Evolutionary conservation across 768 basidiomycete species (phyloP), one percentile per base, ranked within the genome.

Genomic region (Phylloporus arenicola): DNA sequence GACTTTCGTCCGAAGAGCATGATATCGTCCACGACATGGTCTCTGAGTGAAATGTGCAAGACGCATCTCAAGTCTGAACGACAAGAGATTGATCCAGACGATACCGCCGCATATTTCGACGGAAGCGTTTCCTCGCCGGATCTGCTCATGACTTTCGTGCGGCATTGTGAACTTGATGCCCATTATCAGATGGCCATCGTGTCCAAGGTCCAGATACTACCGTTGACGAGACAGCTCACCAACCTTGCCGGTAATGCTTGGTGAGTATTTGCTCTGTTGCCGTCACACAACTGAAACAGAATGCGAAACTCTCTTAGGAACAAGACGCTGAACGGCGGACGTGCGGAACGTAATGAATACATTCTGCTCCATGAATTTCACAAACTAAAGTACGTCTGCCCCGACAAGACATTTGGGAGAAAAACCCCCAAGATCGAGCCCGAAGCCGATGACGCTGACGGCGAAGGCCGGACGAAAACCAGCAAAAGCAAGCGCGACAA

Each of bases 361-460:
- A 97, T 99, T 80, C 72, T 99, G 38, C 76, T 99, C 16, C 96
- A 99, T 66, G 94, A 98, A 66, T 99, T 99, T 72, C 93, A 99
- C 65, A 81, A 86, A 13, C 79, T 93, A 39, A 97, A 97, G 67
- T 97, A 94, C 62, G 83, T 99, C 57, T 92, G 92, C 56, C 96
- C 96, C 1, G 96, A 99, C 75, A 98, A 98, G 68, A 76, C 77
- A 1, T 93, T 81, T 70, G 86, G 86, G 34, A 90, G 91, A 73
- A 91, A 86, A 65, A 68, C 74, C 3, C 73, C 68, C 6, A 81
- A 75, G 69, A 61, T 64, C 16, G 77, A 78, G 49, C 67, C 70
- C 3, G 73, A 78, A 41, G 78, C 78, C 45, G 79, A 79, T 19
- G 82, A 84, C 40, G 78, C 74, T 11, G 76, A 75, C 17, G 80